Evolutionary conservation across 164 flowering plant species (phyloP), one percentile per base, ranked within the genome.

Genomic region (Amborella trichopoda): DNA sequence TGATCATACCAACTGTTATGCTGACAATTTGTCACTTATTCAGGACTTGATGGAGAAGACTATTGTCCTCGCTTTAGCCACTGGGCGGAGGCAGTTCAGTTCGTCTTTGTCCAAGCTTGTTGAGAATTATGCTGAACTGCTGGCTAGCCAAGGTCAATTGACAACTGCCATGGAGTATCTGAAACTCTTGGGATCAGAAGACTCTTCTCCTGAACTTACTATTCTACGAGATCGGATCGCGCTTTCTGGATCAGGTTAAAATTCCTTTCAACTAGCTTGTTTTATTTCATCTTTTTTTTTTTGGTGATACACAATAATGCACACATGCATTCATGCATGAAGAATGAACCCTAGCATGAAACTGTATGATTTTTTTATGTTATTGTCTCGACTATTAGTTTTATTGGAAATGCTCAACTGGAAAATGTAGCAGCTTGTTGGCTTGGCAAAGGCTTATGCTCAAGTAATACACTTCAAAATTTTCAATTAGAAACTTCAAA

Each of bases 1-100:
- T n/a, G n/a, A n/a, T n/a, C n/a, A n/a, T n/a, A n/a, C n/a, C n/a
- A n/a, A n/a, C n/a, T n/a, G n/a, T n/a, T n/a, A n/a, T n/a, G n/a
- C n/a, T n/a, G n/a, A n/a, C n/a, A n/a, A n/a, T n/a, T n/a, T n/a
- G n/a, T n/a, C n/a, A n/a, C n/a, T 6, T 50, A 30, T 52, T 32
- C 44, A 91, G 99, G 99, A 85, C 60, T 69, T 93, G 45, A 85
- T 93, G 99, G 99, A 93, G 60, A 93, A 93, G 72, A 88, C 94
- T 26, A 76, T 88, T 37, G 82, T 88, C 41, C 76, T 93, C 59
- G 94, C 89, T 41, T 64, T 85, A 67, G 96, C 95, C 36, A 72
- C 80, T 57, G 95, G 89, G 33, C 94, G 85, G 60, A 90, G 83
- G 57, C 68, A 54, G 49, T 83, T 86, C 48, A 86, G 96, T 58